Conservation (phyloP, 208 protist genomes). For the Trypanosoma cruzi region DNA sequence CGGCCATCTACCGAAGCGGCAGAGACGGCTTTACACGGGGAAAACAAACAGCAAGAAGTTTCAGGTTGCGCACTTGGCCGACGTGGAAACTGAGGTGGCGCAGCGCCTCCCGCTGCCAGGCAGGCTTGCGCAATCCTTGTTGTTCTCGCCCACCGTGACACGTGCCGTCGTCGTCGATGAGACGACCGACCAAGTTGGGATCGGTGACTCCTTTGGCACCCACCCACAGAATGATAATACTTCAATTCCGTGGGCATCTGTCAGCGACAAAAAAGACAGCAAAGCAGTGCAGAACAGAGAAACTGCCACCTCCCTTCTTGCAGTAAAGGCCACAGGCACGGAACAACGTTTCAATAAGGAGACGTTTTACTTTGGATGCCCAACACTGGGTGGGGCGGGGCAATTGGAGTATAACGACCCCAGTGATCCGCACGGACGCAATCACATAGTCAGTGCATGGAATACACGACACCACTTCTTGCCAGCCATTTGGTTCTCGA, state of each 20-base stretch:
- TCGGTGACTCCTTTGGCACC: neutral
- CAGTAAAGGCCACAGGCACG: conserved; percentile 5
- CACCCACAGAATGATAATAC: neutral
- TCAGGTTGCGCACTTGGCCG: neutral
- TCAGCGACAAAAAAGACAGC: neutral
- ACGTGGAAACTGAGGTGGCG: conserved; percentile 9
- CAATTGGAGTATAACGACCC: conserved; percentile 23
- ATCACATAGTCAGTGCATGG: conserved; percentile 10
- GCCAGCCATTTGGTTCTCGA: neutral
- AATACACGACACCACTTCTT: conserved; percentile 3
- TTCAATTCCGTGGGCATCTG: neutral
- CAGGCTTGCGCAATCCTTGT: neutral
- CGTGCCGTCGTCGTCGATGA: neutral
- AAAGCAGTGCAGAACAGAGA: neutral
- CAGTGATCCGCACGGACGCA: neutral
- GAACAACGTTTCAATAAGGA: conserved; percentile 8
- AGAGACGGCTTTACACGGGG: conserved; percentile 6
- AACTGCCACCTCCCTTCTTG: neutral
- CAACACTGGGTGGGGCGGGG: conserved; percentile 15
- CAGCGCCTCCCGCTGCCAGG: conserved; percentile 1
- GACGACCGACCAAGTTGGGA: neutral
- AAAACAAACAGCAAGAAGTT: conserved; percentile 21
- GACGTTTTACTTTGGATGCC: conserved; percentile 20
- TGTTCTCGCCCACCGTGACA: conserved; percentile 16
- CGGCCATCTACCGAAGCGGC: conserved; percentile 21